These are phyloP conservation scores for Somion occarium DNA, from an alignment of 1,284 basidiomycete species.

Conservation along the genomic window DNA sequence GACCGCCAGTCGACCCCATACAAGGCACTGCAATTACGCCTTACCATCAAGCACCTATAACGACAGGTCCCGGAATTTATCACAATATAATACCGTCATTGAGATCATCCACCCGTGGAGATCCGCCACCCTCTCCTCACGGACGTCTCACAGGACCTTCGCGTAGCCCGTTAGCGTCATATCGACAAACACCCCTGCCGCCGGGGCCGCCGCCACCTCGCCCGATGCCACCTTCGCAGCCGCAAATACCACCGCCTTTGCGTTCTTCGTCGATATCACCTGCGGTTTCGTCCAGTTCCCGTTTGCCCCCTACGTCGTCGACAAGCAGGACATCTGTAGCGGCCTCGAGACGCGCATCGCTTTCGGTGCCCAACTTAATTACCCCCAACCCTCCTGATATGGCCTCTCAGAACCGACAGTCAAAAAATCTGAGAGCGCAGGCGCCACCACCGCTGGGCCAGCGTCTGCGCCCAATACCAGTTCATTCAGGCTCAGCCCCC, in stretches of 20 bases:
- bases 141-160: slow-evolving; percentile 1
- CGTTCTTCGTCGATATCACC: slow-evolving; percentile 8
- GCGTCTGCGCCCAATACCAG: slow-evolving; percentile 41
- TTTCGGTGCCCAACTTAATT: slow-evolving; percentile 31
- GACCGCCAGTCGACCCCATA: slow-evolving; percentile 20
- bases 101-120: slow-evolving; percentile 20
- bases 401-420: slow-evolving; percentile 21
- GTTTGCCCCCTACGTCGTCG: slow-evolving; percentile 4
- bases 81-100: slow-evolving; percentile 16
- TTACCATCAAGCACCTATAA: slow-evolving; percentile 17
- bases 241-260: background rate
- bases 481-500: slow-evolving; percentile 27
- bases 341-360: slow-evolving; percentile 24
- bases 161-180: slow-evolving; percentile 20
- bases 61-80: slow-evolving; percentile 9
- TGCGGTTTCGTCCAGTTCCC: slow-evolving; percentile 14
- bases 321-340: slow-evolving; percentile 6
- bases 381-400: slow-evolving; percentile 23
- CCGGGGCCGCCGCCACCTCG: background rate
- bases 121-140: slow-evolving; percentile 13
- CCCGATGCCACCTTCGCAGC: background rate
- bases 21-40: slow-evolving; percentile 23
- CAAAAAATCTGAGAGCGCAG: slow-evolving; percentile 55
- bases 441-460: slow-evolving; percentile 43
- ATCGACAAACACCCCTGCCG: slow-evolving; percentile 16